Evolutionary conservation across 2,329 filamentous ascomycete genomes (phyloP), one percentile per base, ranked within the genome.

Genomic region (Xylaria sp.): DNA sequence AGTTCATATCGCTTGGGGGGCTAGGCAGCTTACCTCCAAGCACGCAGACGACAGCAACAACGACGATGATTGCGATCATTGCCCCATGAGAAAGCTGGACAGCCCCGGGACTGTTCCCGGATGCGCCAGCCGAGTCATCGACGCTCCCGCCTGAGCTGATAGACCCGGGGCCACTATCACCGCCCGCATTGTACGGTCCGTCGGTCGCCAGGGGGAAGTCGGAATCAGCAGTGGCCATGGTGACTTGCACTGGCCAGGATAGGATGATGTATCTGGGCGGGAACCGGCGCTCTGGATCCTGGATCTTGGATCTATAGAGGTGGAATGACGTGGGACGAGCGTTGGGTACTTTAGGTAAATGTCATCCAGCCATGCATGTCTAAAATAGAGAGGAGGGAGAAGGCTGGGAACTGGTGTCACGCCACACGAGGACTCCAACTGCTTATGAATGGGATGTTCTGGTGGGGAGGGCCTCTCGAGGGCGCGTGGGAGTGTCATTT

Each of bases 21-120:
- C 21, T 18, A 51, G 29, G 17, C n/a, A 42, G 70, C 84, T 69
- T 77, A 92, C 90, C 83, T 71, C 89, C 89, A 54, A 89, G 74
- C 17, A 92, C 75, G 34, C 85, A 80, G 7, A 90, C 84, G 11
- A 82, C 69, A 8, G 84, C 83, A 4, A 91, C 88, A 2, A 91
- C 82, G 11, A 90, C 78, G 51, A 91, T 85, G 62, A 94, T 91
- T 44, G 89, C 89, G 53, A 90, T 80, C 64, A 92, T 76, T 13
- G 82, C 90, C 18, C 87, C 88, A 37, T 78, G 84, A 2, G 88
- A 90, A 19, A 94, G 73, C 37, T 77, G 77, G 61, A 89, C 80
- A 16, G 80, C 83, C 5, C 83, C 81, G 19, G 78, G 78, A 56
- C 80, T 82, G 16, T 78, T 72, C 17, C 90, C 89, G 37, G 83